Percentiles rank a stretch among this genome's conserved stretches.
phyloP scores from a whole-genome alignment of 2,329 filamentous ascomycete genomes.

The Apiospora marii region DNA sequence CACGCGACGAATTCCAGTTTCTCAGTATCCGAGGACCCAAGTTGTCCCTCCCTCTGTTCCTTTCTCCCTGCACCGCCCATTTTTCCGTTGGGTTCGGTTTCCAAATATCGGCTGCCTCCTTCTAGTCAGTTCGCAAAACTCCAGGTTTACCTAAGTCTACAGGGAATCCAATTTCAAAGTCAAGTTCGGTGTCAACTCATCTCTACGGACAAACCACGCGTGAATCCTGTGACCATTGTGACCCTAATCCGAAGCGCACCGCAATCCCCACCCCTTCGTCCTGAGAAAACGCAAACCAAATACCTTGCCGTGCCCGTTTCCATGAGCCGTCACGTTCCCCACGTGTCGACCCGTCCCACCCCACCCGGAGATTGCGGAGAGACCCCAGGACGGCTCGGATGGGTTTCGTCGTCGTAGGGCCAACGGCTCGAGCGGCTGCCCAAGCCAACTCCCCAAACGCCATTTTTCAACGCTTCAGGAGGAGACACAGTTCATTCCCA shows the following conservation, averaged over 20 bases:
- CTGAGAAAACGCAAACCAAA: background rate
- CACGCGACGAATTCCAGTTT: background rate
- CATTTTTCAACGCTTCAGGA: no score
- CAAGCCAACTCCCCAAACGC: background rate
- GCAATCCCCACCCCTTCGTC: background rate
- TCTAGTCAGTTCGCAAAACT: background rate
- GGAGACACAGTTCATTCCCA: background rate
- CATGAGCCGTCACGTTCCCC: constrained; percentile 13
- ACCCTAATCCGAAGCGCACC: no score
- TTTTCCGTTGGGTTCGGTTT: background rate
- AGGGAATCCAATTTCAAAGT: no score
- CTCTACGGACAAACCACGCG: no score
- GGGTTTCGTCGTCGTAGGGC: background rate
- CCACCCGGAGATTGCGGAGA: background rate
- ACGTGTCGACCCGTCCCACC: constrained; percentile 1
- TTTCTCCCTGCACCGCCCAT: background rate
- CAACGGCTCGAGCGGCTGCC: background rate
- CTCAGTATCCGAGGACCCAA: background rate
- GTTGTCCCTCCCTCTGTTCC: background rate
- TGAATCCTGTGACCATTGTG: no score
- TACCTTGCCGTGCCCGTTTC: background rate
- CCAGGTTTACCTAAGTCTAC: no score
- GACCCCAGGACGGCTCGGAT: background rate
- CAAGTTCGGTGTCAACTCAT: no score
- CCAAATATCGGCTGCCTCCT: background rate